Conservation (phyloP, 2,329 filamentous ascomycete genomes). For the Lasiodiplodia hormozganensis region DNA sequence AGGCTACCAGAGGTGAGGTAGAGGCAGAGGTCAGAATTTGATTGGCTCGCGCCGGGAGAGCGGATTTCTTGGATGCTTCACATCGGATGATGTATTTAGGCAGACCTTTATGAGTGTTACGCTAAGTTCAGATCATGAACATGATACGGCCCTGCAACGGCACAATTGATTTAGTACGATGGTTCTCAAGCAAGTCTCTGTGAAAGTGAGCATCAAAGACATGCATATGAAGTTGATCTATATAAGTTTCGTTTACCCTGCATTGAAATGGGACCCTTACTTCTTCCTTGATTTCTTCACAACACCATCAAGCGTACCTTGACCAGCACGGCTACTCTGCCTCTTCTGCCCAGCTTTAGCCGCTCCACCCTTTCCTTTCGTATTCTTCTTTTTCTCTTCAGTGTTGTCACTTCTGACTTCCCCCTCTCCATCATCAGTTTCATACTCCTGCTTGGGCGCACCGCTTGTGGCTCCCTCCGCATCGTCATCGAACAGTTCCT, state of each 20-base stretch:
- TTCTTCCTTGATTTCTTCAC: slow-evolving; percentile 30
- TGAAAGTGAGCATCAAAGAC: neutral
- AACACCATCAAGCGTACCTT: slow-evolving; percentile 30
- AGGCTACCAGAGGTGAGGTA: neutral
- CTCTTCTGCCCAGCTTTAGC: slow-evolving; percentile 13
- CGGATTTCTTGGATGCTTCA: neutral
- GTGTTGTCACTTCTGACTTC: neutral
- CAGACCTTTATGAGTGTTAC: neutral
- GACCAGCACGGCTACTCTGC: neutral
- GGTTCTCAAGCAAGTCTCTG: neutral
- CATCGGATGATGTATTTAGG: neutral
- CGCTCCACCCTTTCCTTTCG: neutral
- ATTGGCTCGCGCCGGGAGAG: neutral
- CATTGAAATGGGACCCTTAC: neutral
- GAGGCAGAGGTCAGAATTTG: neutral
- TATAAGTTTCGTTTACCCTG: neutral
- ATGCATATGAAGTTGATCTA: neutral
- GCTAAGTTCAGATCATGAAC: neutral
- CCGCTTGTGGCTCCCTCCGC: slow-evolving; percentile 55
- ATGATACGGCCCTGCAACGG: neutral
- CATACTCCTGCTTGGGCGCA: slow-evolving; percentile 42
- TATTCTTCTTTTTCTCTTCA: neutral
- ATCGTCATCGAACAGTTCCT: slow-evolving; percentile 54
- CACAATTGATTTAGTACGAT: neutral
- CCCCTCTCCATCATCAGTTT: neutral